Conservation (phyloP, 169 alveolate genomes). For the Cystoisospora suis region DNA sequence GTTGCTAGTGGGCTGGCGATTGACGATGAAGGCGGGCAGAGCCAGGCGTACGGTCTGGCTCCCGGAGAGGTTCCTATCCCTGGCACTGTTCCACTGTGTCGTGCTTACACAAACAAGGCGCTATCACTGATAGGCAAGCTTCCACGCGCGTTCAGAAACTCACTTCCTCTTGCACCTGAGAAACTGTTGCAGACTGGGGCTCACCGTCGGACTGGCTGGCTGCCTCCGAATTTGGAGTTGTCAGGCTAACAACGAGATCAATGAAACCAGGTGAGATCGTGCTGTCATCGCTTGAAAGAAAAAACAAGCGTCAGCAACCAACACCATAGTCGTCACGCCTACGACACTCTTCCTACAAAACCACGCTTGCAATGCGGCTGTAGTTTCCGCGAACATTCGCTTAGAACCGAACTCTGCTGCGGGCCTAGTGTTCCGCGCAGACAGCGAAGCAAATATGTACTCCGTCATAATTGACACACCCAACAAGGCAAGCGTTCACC, state of each 20-base stretch:
- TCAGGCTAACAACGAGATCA: conserved; percentile 39
- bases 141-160: neutral
- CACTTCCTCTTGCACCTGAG: neutral
- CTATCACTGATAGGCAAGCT: conserved; percentile 48
- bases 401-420: conserved; percentile 42
- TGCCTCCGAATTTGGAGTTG: conserved; percentile 36
- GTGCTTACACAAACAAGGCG: conserved; percentile 50
- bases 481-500: conserved; percentile 6
- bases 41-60: conserved; percentile 60
- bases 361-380: conserved; percentile 55
- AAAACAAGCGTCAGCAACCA: neutral
- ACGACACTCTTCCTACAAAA: conserved; percentile 40
- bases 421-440: conserved; percentile 53
- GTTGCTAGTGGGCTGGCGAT: conserved; percentile 65
- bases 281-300: too few relatives aligned
- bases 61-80: conserved; percentile 40
- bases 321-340: conserved; percentile 4
- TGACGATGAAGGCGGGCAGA: conserved; percentile 55
- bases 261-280: conserved; percentile 34
- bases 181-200: conserved; percentile 46
- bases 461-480: conserved; percentile 42
- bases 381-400: conserved; percentile 41
- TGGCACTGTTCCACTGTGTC: conserved; percentile 58
- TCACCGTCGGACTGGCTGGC: conserved; percentile 42
- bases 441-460: conserved; percentile 30